phyloP scores from a whole-genome alignment of 176 grass and related monocot genomes.

The Oryza nivara region DNA sequence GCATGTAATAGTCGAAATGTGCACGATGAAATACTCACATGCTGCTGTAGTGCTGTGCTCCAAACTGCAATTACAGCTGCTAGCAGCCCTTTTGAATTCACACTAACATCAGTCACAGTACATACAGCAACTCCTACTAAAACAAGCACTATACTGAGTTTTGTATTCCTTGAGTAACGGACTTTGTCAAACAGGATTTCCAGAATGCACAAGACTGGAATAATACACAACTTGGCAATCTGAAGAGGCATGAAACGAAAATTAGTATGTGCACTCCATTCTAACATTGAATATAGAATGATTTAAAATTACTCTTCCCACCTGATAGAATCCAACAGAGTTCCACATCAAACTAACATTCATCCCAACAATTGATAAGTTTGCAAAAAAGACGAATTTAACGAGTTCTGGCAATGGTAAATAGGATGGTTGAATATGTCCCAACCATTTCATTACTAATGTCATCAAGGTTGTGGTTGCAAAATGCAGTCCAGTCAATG shows the following conservation, averaged over 20 bases:
- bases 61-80: constrained; percentile 52
- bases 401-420: constrained; percentile 53
- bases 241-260: constrained; percentile 28
- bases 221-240: constrained; percentile 61
- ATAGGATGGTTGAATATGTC: constrained; percentile 59
- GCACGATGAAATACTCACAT: constrained; percentile 48
- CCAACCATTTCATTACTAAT: constrained; percentile 53
- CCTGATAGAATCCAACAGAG: constrained; percentile 75
- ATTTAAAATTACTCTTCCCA: constrained; percentile 8
- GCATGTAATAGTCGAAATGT: not conserved
- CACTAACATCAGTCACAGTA: constrained; percentile 66
- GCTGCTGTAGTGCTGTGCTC: constrained; percentile 59
- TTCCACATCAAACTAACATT: constrained; percentile 74
- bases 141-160: constrained; percentile 65
- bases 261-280: constrained; percentile 3
- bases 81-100: constrained; percentile 52
- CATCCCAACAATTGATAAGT: constrained; percentile 66
- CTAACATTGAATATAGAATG: not conserved
- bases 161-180: constrained; percentile 58
- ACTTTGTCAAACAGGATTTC: constrained; percentile 58
- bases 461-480: constrained; percentile 59
- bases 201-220: constrained; percentile 56
- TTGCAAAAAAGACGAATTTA: constrained; percentile 62
- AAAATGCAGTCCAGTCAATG: constrained; percentile 67
- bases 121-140: constrained; percentile 59